Evolutionary conservation across 1,284 basidiomycete genomes (phyloP).

Genomic region (Retiboletus flavoniger): DNA sequence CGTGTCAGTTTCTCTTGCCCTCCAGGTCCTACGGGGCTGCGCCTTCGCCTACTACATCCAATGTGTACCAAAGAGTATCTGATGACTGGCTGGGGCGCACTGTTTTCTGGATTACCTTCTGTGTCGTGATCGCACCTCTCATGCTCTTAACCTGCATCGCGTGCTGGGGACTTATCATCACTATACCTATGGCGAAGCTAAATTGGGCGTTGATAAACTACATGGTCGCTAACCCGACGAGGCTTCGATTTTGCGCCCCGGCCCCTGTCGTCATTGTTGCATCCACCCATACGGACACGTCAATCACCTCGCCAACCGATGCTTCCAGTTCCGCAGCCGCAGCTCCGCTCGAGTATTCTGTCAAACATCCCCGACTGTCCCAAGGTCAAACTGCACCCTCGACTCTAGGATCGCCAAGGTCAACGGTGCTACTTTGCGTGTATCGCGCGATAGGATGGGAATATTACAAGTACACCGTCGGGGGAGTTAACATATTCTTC

Average conservation of each 20-base stretch:
- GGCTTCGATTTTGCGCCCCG: conserved; percentile 89
- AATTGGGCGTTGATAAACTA: conserved; percentile 91
- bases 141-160: conserved; percentile 84
- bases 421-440: conserved; percentile 91
- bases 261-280: conserved; percentile 56
- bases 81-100: conserved; percentile 62
- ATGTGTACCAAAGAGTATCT: conserved; percentile 36
- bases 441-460: conserved; percentile 89
- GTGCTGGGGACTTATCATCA: conserved; percentile 92
- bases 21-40: conserved; percentile 67
- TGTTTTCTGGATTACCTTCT: conserved; percentile 78
- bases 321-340: conserved; percentile 24
- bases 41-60: conserved; percentile 37
- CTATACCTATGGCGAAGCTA: conserved; percentile 97
- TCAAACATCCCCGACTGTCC: conserved; percentile 56
- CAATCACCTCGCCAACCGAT: conserved; percentile 21
- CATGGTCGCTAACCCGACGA: conserved; percentile 78
- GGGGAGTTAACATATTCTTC: conserved; percentile 98
- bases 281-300: conserved; percentile 25
- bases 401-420: conserved; percentile 68
- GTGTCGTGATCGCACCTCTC: conserved; percentile 81
- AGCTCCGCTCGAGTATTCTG: conserved; percentile 44
- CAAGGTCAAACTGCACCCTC: conserved; percentile 71
- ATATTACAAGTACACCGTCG: conserved; percentile 99
- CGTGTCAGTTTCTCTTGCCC: conserved; percentile 37